These are phyloP conservation scores for Marasmius fiardii DNA, from an alignment of 1,284 basidiomycete genomes.

Conservation along the genomic window DNA sequence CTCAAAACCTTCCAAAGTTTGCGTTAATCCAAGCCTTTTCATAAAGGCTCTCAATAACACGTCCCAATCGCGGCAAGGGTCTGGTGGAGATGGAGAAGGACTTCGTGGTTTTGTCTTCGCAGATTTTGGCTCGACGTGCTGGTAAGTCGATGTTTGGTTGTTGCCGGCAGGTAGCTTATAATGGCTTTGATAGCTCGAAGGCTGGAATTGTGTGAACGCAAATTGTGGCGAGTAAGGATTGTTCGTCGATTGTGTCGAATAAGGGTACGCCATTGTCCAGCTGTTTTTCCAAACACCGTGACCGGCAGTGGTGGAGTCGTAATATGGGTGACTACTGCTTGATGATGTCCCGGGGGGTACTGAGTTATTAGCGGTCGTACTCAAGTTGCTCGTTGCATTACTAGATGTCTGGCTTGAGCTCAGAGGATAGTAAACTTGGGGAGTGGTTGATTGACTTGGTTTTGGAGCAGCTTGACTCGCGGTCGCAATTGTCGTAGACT, in stretches of 20 bases:
- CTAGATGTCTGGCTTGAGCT: neutral
- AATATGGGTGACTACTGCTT: conserved; percentile 2
- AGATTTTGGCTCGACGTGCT: neutral
- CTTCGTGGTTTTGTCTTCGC: conserved; percentile 15
- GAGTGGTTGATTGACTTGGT: neutral
- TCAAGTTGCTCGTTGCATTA: neutral
- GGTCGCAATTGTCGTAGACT: neutral
- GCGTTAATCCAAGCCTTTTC: conserved; percentile 50
- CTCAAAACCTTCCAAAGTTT: conserved; percentile 63
- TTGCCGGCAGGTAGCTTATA: neutral
- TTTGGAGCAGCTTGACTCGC: neutral
- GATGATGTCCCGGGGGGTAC: neutral
- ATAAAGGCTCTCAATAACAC: conserved; percentile 53
- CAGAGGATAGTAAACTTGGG: neutral
- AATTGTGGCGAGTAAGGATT: conserved; percentile 13
- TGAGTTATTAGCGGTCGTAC: neutral
- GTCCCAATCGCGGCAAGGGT: conserved; percentile 61
- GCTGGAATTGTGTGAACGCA: conserved; percentile 9
- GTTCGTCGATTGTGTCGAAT: conserved; percentile 6
- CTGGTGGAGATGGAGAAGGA: conserved; percentile 35
- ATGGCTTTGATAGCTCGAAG: neutral
- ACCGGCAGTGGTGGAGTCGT: conserved; percentile 4
- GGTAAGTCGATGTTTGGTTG: neutral
- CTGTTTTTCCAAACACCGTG: conserved; percentile 9
- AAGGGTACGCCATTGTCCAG: conserved; percentile 14